Percentiles rank a stretch among this genome's conserved stretches.
Evolutionary conservation across 2,329 filamentous ascomycete species (phyloP).

Genomic region (Trichoderma endophyticum): DNA sequence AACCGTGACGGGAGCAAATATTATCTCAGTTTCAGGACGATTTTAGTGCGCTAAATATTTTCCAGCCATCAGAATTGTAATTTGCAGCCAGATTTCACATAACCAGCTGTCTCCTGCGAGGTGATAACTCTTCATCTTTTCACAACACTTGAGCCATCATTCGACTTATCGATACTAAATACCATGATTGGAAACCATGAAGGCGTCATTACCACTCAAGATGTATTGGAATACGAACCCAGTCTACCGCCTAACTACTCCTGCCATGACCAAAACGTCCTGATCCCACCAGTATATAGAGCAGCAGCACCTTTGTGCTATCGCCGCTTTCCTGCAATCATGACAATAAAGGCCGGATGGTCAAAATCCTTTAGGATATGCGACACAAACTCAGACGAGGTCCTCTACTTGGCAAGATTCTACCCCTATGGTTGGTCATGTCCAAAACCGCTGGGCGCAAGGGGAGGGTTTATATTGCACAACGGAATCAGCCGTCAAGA

Average conservation of each 20-base stretch:
- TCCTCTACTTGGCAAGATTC: neutral
- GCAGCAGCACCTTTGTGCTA: neutral
- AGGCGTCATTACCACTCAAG: neutral
- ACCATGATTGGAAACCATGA: neutral
- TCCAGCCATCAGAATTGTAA: neutral
- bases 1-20: too few species aligned
- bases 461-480: neutral
- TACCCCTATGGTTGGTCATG: neutral
- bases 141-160: neutral
- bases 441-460: neutral
- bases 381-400: neutral
- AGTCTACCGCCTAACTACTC: neutral
- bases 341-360: neutral
- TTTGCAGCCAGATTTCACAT: neutral
- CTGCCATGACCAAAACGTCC: neutral
- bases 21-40: too few species aligned
- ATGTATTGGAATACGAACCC: neutral
- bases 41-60: too few species aligned
- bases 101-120: neutral
- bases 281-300: neutral
- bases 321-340: neutral
- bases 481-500: neutral
- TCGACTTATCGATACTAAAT: neutral
- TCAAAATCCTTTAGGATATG: neutral
- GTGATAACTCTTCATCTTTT: neutral